Base-by-base conservation (phyloP, 2,329 filamentous ascomycete species). In the Xylariaceae sp. region DNA sequence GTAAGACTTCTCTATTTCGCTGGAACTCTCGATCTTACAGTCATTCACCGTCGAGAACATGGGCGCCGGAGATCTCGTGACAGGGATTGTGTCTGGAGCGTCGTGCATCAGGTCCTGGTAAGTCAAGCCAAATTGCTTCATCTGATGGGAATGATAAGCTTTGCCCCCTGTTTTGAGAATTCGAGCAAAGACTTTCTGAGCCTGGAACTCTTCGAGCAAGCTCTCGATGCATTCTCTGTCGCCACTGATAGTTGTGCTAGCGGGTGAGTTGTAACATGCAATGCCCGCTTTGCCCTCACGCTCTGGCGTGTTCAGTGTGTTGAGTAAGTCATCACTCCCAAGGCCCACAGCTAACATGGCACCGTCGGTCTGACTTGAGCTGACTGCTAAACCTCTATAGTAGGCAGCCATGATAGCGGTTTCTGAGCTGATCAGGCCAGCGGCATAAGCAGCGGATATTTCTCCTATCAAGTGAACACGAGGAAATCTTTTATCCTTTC, bases 121-220 rank as follows among this genome's bases (percentile, higher is more conserved):
- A 29, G 8, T 29, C 25, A 29, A 8, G 14, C 8, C 25, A 8
- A 14, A 8, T 29, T 29, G 8, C 25, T 29, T 8, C 45, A 52
- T 52, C 14, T 49, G 43, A 16, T 47, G 47, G 3, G 47, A 52
- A 21, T 52, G 49, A 23, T 52, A 52, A 1, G 49, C 49, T 14
- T 45, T 49, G 7, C 33, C 38, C 8, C 44, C 50, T 0, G 46
- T 49, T n/a, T 37, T 37, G 11, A 53, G 10, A 2, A 45, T 6
- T 1, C 50, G 32, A 16, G 16, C n/a, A 22, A 52, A 49, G 3
- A 45, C 22, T 4, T 27, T 21, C 3, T 44, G 6, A 1, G 2
- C 23, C 10, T 2, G 22, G 11, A 53, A 12, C 1, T 6, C 21
- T n/a, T 20, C 14, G 2, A 2, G n/a, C n/a, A 53, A 19, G 11